phyloP scores from a whole-genome alignment of 2,329 filamentous ascomycete genomes.

The Aureobasidium sp. region DNA sequence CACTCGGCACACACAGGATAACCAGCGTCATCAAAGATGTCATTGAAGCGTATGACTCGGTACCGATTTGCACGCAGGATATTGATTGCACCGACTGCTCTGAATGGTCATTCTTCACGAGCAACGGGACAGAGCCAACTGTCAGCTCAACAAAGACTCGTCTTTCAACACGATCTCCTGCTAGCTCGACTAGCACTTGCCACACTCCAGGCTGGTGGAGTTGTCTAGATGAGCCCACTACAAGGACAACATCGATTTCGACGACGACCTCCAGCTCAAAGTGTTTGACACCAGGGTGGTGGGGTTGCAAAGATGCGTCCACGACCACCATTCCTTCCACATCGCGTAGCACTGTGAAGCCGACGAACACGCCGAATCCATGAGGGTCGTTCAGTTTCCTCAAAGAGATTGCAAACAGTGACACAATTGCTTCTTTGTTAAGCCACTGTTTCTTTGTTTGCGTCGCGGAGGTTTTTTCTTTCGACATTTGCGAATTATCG shows the following conservation, averaged over 20 bases:
- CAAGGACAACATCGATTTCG: conserved; percentile 25
- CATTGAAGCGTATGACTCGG: conserved; percentile 66
- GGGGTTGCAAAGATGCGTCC: conserved; percentile 48
- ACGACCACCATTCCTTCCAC: not conserved
- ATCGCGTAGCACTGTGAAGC: not conserved
- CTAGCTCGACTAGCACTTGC: conserved; percentile 41
- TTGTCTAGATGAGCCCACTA: not conserved
- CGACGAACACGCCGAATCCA: not conserved
- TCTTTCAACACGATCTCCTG: conserved; percentile 45
- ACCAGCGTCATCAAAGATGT: conserved; percentile 77
- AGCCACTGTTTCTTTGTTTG: too few species aligned
- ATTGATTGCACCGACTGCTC: conserved; percentile 74
- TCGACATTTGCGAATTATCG: too few species aligned
- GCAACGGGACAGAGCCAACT: conserved; percentile 70
- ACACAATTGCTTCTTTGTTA: too few species aligned
- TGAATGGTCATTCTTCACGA: conserved; percentile 85
- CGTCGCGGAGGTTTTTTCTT: too few species aligned
- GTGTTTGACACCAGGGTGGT: conserved; percentile 53
- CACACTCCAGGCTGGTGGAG: not conserved
- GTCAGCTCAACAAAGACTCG: conserved; percentile 17
- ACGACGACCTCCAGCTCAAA: conserved; percentile 25
- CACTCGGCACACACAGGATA: conserved; percentile 82
- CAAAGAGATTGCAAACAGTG: too few species aligned
- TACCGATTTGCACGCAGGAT: conserved; percentile 65
- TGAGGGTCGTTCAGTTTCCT: not conserved